These are phyloP conservation scores for Boletus vinaceobasis DNA, from an alignment of 768 basidiomycete species.

Conservation along the genomic window DNA sequence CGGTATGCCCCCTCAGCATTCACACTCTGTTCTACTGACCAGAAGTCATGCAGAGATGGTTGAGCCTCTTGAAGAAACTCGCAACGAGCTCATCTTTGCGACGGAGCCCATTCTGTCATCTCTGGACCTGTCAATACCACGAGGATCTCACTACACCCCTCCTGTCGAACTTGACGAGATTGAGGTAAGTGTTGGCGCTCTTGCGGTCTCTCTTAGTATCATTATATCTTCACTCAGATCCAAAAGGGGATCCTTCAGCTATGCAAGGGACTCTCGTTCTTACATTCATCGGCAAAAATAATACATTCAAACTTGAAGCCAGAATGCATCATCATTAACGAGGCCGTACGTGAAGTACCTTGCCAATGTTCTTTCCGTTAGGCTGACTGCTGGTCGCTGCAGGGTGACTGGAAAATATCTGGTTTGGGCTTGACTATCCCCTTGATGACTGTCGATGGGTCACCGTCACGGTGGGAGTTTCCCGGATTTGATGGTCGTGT, in stretches of 20 bases:
- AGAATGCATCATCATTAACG: conserved; percentile 87
- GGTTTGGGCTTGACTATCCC: conserved; percentile 87
- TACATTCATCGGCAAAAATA: conserved; percentile 87
- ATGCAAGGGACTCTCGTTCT: conserved; percentile 83
- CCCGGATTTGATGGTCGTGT: conserved; percentile 82
- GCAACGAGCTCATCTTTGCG: conserved; percentile 86
- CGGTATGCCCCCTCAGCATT: conserved; percentile 43
- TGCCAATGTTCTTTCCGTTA: not conserved
- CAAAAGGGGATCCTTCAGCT: conserved; percentile 96
- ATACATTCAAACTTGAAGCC: conserved; percentile 90
- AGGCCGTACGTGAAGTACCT: conserved; percentile 54
- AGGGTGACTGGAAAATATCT: conserved; percentile 99
- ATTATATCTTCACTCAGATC: conserved; percentile 48
- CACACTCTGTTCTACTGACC: conserved; percentile 2
- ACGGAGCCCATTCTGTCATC: conserved; percentile 88
- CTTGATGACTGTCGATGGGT: conserved; percentile 62
- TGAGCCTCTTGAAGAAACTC: conserved; percentile 92
- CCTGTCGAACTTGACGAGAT: conserved; percentile 91
- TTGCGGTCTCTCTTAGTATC: not conserved
- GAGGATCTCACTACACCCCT: conserved; percentile 51
- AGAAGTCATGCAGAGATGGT: conserved; percentile 72
- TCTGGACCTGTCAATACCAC: conserved; percentile 71
- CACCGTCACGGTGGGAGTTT: conserved; percentile 82
- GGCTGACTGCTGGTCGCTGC: conserved; percentile 1
- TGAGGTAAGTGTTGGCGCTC: conserved; percentile 53